Evolutionary conservation across 805 yeast genomes (phyloP).

Genomic region (Helenozyma baotianmanensis): DNA sequence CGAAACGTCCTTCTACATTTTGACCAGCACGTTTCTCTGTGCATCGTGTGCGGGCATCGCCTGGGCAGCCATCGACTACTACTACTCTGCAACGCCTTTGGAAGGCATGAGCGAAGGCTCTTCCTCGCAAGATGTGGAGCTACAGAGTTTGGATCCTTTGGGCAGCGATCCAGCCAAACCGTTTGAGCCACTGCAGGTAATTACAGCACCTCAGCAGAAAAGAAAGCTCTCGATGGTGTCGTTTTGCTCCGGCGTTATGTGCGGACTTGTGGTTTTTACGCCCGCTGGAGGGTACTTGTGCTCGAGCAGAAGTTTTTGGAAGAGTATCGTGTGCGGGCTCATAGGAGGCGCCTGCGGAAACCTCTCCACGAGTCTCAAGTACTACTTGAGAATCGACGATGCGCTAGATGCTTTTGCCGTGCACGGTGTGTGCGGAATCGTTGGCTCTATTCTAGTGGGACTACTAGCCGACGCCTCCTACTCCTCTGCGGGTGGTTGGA

Average conservation of each 20-base stretch:
- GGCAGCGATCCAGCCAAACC: background rate
- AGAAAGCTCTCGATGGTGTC: conserved; percentile 34
- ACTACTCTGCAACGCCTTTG: conserved; percentile 35
- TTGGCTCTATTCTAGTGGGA: conserved; percentile 38
- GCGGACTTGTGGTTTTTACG: conserved; percentile 40
- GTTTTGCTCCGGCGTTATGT: conserved; percentile 36
- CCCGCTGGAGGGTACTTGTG: conserved; percentile 42
- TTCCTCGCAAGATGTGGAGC: conserved; percentile 2
- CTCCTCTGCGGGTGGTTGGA: conserved; percentile 39
- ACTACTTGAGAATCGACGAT: conserved; percentile 36
- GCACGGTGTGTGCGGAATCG: conserved; percentile 39
- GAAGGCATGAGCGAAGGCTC: conserved; percentile 18
- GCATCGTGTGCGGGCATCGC: conserved; percentile 31
- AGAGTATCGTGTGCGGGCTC: conserved; percentile 34
- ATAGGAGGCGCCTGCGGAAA: conserved; percentile 35
- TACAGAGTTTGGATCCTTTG: conserved; percentile 1
- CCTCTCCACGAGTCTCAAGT: conserved; percentile 37
- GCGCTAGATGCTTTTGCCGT: conserved; percentile 41
- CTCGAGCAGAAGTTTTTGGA: conserved; percentile 34
- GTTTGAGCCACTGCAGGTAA: conserved; percentile 15
- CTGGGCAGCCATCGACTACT: conserved; percentile 37
- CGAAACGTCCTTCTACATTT: conserved; percentile 25
- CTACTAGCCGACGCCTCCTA: conserved; percentile 32
- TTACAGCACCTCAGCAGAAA: conserved; percentile 1
- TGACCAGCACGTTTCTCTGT: conserved; percentile 30